Conservation (phyloP, 2,329 filamentous ascomycete species). For the Fusarium domesticum region DNA sequence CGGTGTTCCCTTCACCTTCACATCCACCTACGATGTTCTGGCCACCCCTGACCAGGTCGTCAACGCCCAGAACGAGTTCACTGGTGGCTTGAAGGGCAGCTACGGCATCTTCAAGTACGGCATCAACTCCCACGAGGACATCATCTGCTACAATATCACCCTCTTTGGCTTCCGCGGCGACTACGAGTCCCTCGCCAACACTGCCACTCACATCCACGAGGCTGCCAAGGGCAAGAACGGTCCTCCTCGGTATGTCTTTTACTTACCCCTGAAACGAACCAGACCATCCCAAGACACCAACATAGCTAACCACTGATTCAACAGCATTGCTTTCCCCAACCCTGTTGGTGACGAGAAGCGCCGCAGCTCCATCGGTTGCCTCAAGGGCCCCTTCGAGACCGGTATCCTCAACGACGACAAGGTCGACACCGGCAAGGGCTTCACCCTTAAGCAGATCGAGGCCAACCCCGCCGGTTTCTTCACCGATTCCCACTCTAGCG, state of each 20-base stretch:
- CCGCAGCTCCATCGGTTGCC: conserved; percentile 41
- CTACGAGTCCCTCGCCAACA: conserved; percentile 48
- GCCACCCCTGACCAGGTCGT: conserved; percentile 51
- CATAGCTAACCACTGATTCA: not conserved
- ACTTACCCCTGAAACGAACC: not conserved
- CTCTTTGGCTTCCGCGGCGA: conserved; percentile 47
- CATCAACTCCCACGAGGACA: conserved; percentile 46
- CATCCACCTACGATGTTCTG: conserved; percentile 46
- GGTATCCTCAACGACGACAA: conserved; percentile 30
- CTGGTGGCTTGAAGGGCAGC: conserved; percentile 43
- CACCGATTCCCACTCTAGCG: conserved; percentile 50
- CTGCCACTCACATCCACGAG: conserved; percentile 56
- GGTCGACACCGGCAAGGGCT: conserved; percentile 39
- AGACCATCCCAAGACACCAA: no score
- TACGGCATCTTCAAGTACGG: conserved; percentile 50
- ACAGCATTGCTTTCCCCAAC: conserved; percentile 48
- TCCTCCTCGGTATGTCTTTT: conserved; percentile 43
- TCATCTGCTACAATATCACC: conserved; percentile 51
- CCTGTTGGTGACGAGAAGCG: conserved; percentile 37
- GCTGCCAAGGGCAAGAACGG: conserved; percentile 43
- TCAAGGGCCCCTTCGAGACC: conserved; percentile 37
- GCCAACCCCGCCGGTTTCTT: conserved; percentile 50
- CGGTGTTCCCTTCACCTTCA: conserved; percentile 39
- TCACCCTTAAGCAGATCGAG: conserved; percentile 50
- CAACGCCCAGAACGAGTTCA: conserved; percentile 36